Evolutionary conservation across 805 yeast genomes (phyloP).

Genomic region (Vanderwaltozyma verrucispora): DNA sequence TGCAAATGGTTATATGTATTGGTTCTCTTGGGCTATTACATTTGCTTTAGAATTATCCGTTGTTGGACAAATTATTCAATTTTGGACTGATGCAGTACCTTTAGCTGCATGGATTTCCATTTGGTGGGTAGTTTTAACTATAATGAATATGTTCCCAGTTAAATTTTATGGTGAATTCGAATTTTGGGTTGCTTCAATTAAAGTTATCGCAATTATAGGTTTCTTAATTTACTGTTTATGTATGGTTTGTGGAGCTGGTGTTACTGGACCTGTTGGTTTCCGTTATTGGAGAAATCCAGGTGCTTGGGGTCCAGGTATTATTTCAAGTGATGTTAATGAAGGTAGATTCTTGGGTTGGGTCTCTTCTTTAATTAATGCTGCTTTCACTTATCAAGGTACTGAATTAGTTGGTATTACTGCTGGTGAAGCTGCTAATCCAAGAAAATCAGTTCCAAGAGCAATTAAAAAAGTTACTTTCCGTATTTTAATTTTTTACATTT

Average conservation of each 20-base stretch:
- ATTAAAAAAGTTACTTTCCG: slow-evolving; percentile 59
- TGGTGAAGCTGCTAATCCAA: slow-evolving; percentile 63
- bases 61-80: slow-evolving; percentile 53
- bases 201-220: slow-evolving; percentile 62
- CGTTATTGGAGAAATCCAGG: slow-evolving; percentile 77
- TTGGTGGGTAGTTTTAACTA: slow-evolving; percentile 47
- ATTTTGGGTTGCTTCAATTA: slow-evolving; percentile 61
- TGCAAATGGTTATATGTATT: slow-evolving; percentile 62
- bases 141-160: slow-evolving; percentile 55
- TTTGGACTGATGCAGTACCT: slow-evolving; percentile 64
- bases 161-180: slow-evolving; percentile 64
- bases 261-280: slow-evolving; percentile 62
- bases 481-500: slow-evolving; percentile 54
- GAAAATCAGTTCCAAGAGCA: slow-evolving; percentile 61
- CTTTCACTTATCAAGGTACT: slow-evolving; percentile 75
- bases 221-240: slow-evolving; percentile 54
- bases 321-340: slow-evolving; percentile 38
- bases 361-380: slow-evolving; percentile 57
- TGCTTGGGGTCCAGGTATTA: slow-evolving; percentile 59
- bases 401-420: slow-evolving; percentile 68
- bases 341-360: slow-evolving; percentile 63
- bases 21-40: slow-evolving; percentile 72
- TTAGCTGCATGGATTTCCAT: slow-evolving; percentile 63
- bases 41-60: slow-evolving; percentile 66
- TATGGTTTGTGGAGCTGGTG: slow-evolving; percentile 70